Base-by-base conservation (phyloP, 2,329 filamentous ascomycete species). In the Fusarium sulawesiense region DNA sequence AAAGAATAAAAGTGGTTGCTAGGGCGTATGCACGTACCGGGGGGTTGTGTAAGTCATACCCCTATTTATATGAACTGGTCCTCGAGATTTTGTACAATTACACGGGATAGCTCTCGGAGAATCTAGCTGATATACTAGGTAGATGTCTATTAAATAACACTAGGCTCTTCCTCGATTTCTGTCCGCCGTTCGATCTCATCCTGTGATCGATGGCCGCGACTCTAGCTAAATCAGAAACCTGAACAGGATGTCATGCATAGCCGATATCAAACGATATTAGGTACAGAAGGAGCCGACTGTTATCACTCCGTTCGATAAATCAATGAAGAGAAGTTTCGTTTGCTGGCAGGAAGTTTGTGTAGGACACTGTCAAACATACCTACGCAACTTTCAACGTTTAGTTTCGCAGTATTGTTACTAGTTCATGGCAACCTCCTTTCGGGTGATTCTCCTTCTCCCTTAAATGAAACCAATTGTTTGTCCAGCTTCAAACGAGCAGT, bases 1-100 rank as follows among this genome's bases (percentile, higher is more conserved):
- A 29, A 66, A 55, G 64, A 66, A 51, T 46, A 46, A 63, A 44
- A 56, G 29, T 60, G 50, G 73, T 73, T 74, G 71, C 68, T 44
- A 64, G 65, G 64, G 48, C 20, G 37, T 61, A 64, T 76, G 72
- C 74, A 72, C 29, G 18, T 75, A 76, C 3, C 50, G 63, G 62
- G 57, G 55, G n/a, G 6, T 7, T 20, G 59, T 72, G 47, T 50
- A 61, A 25, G 18, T 73, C 12, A 68, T 32, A 12, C 46, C 47
- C 47, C 47, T 49, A 32, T 34, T 21, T 18, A 49, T 37, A 37
- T 37, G 34, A 37, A 37, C 18, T 37, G 18, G 34, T 37, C 34
- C 34, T 37, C 34, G 34, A 37, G 34, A 11, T 4, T 37, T 37
- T 37, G 34, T n/a, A n/a, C 34, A n/a, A 37, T 37, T 37, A n/a